Evolutionary conservation across 2,329 filamentous ascomycete species (phyloP).

Genomic region (Sporothrix mexicana): DNA sequence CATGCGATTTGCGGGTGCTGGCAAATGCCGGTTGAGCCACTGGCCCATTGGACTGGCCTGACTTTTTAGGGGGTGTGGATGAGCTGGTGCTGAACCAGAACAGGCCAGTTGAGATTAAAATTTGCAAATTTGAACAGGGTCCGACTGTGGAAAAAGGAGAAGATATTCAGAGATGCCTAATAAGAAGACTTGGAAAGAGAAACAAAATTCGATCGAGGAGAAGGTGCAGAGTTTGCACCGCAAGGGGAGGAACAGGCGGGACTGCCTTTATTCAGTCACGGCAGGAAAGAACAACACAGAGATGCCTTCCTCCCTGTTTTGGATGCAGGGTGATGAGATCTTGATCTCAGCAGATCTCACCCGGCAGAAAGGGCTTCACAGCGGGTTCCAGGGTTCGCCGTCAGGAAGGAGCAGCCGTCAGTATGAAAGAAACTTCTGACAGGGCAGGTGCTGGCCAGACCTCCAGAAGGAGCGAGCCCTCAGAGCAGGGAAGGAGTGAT

Average conservation of each 20-base stretch:
- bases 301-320: slow-evolving; percentile 1
- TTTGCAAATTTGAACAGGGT: slow-evolving; percentile 17
- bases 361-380: not conserved
- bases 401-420: slow-evolving; percentile 1
- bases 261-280: not conserved
- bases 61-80: slow-evolving; percentile 26
- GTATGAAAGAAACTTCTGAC: slow-evolving; percentile 12
- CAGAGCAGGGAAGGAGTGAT: slow-evolving; percentile 12
- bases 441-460: slow-evolving; percentile 8
- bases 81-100: slow-evolving; percentile 7
- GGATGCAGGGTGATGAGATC: slow-evolving; percentile 20
- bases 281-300: not conserved
- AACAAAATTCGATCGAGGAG: not conserved
- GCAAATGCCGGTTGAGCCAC: slow-evolving; percentile 30
- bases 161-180: not conserved
- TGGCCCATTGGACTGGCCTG: slow-evolving; percentile 30
- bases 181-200: not conserved
- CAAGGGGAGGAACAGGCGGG: slow-evolving; percentile 12
- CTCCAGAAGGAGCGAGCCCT: not conserved
- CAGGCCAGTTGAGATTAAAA: slow-evolving; percentile 26
- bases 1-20: slow-evolving; percentile 29
- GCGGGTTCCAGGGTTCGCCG: not conserved
- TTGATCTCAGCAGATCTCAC: not conserved
- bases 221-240: not conserved
- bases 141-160: slow-evolving; percentile 10